Evolutionary conservation across 352 stramenopile species (phyloP).

Genomic region (Aphanomyces euteiches): DNA sequence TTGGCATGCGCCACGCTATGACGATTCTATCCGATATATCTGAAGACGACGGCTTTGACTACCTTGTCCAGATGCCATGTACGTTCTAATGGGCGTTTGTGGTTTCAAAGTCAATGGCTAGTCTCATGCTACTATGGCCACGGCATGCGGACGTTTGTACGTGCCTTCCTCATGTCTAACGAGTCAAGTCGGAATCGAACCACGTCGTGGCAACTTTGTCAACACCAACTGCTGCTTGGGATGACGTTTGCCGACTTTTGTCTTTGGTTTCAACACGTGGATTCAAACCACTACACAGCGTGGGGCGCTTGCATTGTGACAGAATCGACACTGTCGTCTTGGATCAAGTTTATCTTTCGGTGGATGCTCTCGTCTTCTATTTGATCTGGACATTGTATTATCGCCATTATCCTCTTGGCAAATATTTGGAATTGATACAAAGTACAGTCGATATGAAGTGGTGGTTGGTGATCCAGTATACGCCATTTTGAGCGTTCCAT

Average conservation of each 20-base stretch:
- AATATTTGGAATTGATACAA: background rate
- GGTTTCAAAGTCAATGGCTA: background rate
- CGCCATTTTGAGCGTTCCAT: background rate
- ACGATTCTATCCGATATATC: background rate
- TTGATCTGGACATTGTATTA: background rate
- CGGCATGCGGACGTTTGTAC: background rate
- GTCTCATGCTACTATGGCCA: background rate
- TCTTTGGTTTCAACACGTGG: background rate
- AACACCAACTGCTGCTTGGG: background rate
- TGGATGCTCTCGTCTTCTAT: background rate
- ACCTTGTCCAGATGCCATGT: background rate
- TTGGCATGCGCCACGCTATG: background rate
- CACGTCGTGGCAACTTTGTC: background rate
- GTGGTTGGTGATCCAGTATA: constrained; percentile 20
- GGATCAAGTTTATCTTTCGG: background rate
- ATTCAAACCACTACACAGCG: background rate
- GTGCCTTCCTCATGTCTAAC: background rate
- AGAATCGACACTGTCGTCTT: background rate
- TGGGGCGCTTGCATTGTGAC: background rate
- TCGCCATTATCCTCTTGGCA: background rate
- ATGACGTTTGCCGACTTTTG: background rate
- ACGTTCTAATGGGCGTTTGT: too few species aligned
- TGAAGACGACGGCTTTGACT: too few species aligned
- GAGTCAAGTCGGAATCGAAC: background rate
- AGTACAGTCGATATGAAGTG: background rate